Conservation (phyloP, 805 yeast species). For the Saccharomycopsis selenospora region DNA sequence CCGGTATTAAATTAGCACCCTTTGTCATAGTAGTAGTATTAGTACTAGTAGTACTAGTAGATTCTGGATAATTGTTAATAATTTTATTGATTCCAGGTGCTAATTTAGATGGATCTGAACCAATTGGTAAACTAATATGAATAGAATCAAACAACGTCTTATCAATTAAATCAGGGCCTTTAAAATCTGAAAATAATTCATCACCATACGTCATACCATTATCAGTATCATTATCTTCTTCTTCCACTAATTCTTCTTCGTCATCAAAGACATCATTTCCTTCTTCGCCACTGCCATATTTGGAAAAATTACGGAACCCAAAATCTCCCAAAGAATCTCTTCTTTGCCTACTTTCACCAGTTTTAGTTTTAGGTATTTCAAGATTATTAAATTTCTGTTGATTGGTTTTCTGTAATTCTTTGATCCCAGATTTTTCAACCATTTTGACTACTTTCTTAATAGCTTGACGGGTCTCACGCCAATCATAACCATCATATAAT, state of each 20-base stretch:
- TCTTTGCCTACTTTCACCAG: not conserved
- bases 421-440: conserved; percentile 43
- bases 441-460: conserved; percentile 56
- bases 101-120: conserved; percentile 38
- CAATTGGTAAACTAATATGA: conserved; percentile 51
- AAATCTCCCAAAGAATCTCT: conserved; percentile 20
- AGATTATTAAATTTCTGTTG: not conserved
- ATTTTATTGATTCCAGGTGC: conserved; percentile 48
- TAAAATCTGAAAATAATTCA: no score
- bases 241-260: conserved; percentile 18
- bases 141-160: conserved; percentile 76
- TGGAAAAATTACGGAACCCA: conserved; percentile 16
- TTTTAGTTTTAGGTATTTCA: not conserved
- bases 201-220: conserved; percentile 11
- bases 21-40: not conserved
- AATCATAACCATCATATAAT: conserved; percentile 86
- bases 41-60: conserved; percentile 1
- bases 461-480: conserved; percentile 67
- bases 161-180: conserved; percentile 35
- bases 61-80: conserved; percentile 23
- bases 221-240: conserved; percentile 11
- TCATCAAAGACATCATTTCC: no score
- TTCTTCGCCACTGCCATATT: no score
- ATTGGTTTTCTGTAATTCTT: conserved; percentile 7
- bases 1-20: conserved; percentile 15